Evolutionary conservation across 805 yeast species (phyloP), one percentile per base, ranked within the genome.

Genomic region (Suhomyces xylopsoci): DNA sequence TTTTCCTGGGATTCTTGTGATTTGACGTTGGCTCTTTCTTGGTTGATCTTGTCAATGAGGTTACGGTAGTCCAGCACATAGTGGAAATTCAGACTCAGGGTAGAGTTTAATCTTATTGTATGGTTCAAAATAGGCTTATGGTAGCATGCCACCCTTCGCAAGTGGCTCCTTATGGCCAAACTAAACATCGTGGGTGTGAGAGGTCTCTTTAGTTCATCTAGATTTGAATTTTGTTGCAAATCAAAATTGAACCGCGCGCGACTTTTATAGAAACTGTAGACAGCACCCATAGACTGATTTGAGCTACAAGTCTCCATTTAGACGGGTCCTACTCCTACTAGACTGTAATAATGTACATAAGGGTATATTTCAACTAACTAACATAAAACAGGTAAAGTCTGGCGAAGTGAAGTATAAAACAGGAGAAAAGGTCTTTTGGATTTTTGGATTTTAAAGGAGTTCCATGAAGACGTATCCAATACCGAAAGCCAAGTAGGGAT

Each of bases 21-120:
- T 7, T n/a, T n/a, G 7, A 24, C 30, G 4, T 24, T 36, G 14
- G 42, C 26, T 30, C 41, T 25, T 24, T 36, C 44, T n/a, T 43
- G 28, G 12, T 48, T 22, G 30, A 52, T 46, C 19, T 47, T 43
- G 17, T 49, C 36, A 20, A 42, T 19, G 15, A 52, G 24, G 5
- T 41, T 47, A 17, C 32, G 49, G 45, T 34, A 49, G 36, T 49
- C 52, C 10, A 32, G 24, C 10, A 49, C 28, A 15, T 52, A 52
- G 34, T 22, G 28, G 25, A 52, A 52, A 38, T 38, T 8, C 6
- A 17, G 10, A 6, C n/a, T 17, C 25, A 22, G 25, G 5, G 25
- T 3, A 22, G 42, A 10, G 42, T 8, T 17, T 24, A 38, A 8
- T 7, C 8, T 12, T 15, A 38, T 5, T 19, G 10, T 38, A 3